Evolutionary conservation across 106 monocot genomes (phyloP), one percentile per base, ranked within the genome.

Genomic region (Alisma plantagoaquatica): DNA sequence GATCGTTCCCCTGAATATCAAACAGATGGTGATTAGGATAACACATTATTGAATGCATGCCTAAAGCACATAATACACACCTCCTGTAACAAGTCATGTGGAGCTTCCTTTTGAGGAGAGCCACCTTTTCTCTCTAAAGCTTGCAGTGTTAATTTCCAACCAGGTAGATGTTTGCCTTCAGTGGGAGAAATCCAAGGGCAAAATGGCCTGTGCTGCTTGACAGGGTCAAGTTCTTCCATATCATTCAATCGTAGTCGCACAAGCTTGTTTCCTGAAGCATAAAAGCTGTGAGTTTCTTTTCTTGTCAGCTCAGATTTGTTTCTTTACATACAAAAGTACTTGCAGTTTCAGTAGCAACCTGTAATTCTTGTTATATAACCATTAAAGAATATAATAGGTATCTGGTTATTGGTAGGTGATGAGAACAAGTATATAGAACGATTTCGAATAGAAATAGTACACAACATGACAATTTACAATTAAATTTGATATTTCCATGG

Each of bases 141-240:
- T 31, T 49, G 57, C 6, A 96, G 75, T 18, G 70, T 73, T 57
- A 75, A 3, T 71, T 74, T 84, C 89, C 89, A 89, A 22, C 96
- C 96, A 27, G 96, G 78, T 53, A 68, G 48, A 31, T 35, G 46
- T 55, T 71, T 62, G 50, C 72, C 67, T 25, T 69, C 72, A 26
- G 52, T 64, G 4, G 65, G 53, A 53, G 74, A 29, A 29, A 88
- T 71, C 96, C 96, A 96, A 11, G 96, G 84, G 76, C 96, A 96
- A 49, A 89, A 96, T 10, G 75, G 64, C 47, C 96, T 74, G 53
- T 96, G 96, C 30, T 84, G 94, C 65, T 64, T 76, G 56, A 96
- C 74, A 51, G 89, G 84, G 65, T 96, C 81, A 46, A 96, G 84
- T 49, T 70, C 75, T 3, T 46, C 58, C 15, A 20, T 42, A 53